Evolutionary conservation across 768 basidiomycete genomes (phyloP).

Genomic region (Pleurotus salmoneostramineus): DNA sequence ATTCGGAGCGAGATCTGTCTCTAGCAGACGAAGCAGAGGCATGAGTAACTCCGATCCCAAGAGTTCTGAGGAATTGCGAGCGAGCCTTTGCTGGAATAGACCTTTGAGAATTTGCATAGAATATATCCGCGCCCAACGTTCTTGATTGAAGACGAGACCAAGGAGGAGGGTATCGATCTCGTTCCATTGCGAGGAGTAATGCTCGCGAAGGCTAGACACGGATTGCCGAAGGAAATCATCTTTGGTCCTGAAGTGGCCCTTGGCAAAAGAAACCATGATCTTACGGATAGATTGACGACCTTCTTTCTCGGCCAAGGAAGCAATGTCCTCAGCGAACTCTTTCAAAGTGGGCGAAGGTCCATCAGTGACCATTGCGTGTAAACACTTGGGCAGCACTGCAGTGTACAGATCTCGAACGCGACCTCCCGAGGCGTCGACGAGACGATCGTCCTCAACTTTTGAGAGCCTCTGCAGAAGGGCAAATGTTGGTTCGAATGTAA

Average conservation of each 20-base stretch:
- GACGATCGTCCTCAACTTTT: constrained; percentile 52
- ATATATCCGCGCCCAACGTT: constrained; percentile 79
- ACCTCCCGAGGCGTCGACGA: constrained; percentile 69
- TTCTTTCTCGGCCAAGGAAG: constrained; percentile 65
- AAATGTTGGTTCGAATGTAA: constrained; percentile 64
- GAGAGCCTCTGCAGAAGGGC: constrained; percentile 61
- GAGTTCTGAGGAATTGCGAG: constrained; percentile 65
- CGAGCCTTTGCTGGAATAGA: constrained; percentile 82
- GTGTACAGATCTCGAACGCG: constrained; percentile 84
- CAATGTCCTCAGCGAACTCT: constrained; percentile 71
- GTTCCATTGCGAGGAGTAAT: constrained; percentile 73
- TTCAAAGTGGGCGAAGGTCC: constrained; percentile 54
- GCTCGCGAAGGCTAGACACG: constrained; percentile 78
- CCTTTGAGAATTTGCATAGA: constrained; percentile 87
- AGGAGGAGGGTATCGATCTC: constrained; percentile 84
- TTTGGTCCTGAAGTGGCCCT: constrained; percentile 82
- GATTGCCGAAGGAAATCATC: constrained; percentile 94
- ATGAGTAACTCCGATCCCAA: constrained; percentile 86
- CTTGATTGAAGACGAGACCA: constrained; percentile 78
- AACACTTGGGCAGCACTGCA: constrained; percentile 81
- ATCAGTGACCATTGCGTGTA: constrained; percentile 73
- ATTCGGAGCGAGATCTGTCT: constrained; percentile 78
- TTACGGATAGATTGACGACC: constrained; percentile 76
- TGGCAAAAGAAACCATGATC: constrained; percentile 87
- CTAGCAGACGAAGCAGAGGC: constrained; percentile 86